phyloP scores from a whole-genome alignment of 2,329 filamentous ascomycete species.

The Didymella exigua region DNA sequence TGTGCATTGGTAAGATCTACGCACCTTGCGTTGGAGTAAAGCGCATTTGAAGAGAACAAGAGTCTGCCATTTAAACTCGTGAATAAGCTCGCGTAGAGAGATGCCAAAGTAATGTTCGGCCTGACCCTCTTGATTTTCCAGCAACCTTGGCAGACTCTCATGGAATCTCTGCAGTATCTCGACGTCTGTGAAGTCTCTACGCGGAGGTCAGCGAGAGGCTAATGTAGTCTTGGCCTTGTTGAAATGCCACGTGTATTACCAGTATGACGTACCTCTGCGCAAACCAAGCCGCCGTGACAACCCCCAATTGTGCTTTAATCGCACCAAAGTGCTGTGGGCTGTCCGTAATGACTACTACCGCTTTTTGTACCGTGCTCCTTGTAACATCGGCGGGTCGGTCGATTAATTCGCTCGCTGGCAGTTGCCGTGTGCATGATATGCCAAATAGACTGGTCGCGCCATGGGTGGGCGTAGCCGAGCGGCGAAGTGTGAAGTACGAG shows the following conservation, averaged over 20 bases:
- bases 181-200: constrained; percentile 79
- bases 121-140: constrained; percentile 70
- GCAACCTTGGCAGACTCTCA: constrained; percentile 73
- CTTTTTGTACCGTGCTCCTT: constrained; percentile 97
- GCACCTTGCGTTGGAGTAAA: constrained; percentile 90
- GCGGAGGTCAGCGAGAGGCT: constrained; percentile 17
- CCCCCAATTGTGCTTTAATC: constrained; percentile 83
- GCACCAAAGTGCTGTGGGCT: constrained; percentile 89
- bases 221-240: neutral
- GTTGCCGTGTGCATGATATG: constrained; percentile 91
- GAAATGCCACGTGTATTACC: neutral
- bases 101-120: constrained; percentile 83
- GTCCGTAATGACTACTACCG: constrained; percentile 92
- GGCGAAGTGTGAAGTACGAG: constrained; percentile 93
- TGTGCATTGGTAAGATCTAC: neutral
- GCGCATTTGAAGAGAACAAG: constrained; percentile 92
- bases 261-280: constrained; percentile 69
- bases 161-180: constrained; percentile 91
- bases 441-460: constrained; percentile 87
- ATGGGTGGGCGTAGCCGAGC: constrained; percentile 51
- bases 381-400: constrained; percentile 87
- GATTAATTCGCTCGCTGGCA: constrained; percentile 78
- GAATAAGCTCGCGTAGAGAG: constrained; percentile 86
- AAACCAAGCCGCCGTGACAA: constrained; percentile 96
- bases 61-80: constrained; percentile 94